Conservation (phyloP, 306 rosid genomes). For the Purshia tridentata region DNA sequence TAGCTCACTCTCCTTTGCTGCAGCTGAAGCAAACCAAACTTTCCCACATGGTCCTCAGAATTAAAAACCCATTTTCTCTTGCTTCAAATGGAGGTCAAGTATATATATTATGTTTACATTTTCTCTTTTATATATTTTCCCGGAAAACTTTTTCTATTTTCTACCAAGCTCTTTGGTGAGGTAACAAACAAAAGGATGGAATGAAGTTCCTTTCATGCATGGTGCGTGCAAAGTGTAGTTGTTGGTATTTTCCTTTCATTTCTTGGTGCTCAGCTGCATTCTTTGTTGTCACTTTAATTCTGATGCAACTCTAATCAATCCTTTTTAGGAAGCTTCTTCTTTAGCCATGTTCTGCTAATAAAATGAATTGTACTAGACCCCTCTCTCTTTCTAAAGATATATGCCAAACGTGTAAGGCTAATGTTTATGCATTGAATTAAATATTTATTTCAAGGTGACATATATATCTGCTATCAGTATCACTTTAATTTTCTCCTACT, state of each 20-base stretch:
- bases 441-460: neutral
- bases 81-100: conserved; percentile 73
- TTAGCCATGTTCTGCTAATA: conserved; percentile 32
- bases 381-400: conserved; percentile 20
- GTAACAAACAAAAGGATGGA: conserved; percentile 24
- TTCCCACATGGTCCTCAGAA: conserved; percentile 26
- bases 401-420: conserved; percentile 35
- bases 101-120: conserved; percentile 21
- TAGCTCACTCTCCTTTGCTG: neutral
- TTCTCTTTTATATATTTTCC: conserved; percentile 31
- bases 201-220: conserved; percentile 26
- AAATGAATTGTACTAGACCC: conserved; percentile 27
- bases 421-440: neutral
- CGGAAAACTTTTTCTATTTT: conserved; percentile 1
- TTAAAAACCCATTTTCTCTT: conserved; percentile 31
- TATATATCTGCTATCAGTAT: conserved; percentile 5
- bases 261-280: conserved; percentile 52
- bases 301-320: neutral
- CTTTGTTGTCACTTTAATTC: conserved; percentile 32
- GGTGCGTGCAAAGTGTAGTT: conserved; percentile 12
- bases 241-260: conserved; percentile 60
- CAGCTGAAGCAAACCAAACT: conserved; percentile 23
- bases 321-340: conserved; percentile 35
- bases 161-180: conserved; percentile 16
- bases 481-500: conserved; percentile 38